Conservation (phyloP, 2,329 filamentous ascomycete species). For the Gnomoniopsis smithogilvyi region DNA sequence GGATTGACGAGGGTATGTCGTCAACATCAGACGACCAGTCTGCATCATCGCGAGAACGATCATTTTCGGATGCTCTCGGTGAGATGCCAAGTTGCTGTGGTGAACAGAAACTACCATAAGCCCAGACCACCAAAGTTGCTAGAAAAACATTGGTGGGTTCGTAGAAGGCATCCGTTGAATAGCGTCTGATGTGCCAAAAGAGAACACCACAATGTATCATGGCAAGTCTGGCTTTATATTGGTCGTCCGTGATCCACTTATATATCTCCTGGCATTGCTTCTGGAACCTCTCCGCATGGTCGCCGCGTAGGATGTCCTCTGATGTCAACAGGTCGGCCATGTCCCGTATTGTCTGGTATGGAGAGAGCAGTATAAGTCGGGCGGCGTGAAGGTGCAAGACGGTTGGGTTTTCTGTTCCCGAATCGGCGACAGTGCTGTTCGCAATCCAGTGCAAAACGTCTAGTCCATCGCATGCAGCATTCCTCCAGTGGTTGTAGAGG, state of each 20-base stretch:
- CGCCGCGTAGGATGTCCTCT: constrained; percentile 22
- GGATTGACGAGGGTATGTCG: constrained; percentile 36
- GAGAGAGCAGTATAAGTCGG: constrained; percentile 48
- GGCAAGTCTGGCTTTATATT: constrained; percentile 42
- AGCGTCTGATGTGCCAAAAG: constrained; percentile 44
- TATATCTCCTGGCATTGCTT: constrained; percentile 27
- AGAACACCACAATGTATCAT: constrained; percentile 41
- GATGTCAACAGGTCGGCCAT: constrained; percentile 34
- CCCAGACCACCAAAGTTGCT: constrained; percentile 37
- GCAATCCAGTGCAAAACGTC: constrained; percentile 58
- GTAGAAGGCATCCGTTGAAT: constrained; percentile 36
- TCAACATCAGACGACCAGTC: constrained; percentile 8
- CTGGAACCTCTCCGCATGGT: constrained; percentile 31
- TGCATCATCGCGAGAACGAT: constrained; percentile 1
- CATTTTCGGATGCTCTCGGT: neutral
- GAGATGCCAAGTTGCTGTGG: constrained; percentile 13
- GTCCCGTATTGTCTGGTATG: constrained; percentile 41
- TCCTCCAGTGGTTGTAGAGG: constrained; percentile 33
- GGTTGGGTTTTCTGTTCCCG: constrained; percentile 51
- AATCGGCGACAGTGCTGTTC: constrained; percentile 46
- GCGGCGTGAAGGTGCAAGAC: constrained; percentile 54
- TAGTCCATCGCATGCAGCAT: constrained; percentile 42
- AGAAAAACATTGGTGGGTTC: constrained; percentile 36
- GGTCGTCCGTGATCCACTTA: constrained; percentile 21
- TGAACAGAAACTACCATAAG: constrained; percentile 27